Base-by-base conservation (phyloP, 2,329 filamentous ascomycete genomes). In the Emergomyces orientalis region DNA sequence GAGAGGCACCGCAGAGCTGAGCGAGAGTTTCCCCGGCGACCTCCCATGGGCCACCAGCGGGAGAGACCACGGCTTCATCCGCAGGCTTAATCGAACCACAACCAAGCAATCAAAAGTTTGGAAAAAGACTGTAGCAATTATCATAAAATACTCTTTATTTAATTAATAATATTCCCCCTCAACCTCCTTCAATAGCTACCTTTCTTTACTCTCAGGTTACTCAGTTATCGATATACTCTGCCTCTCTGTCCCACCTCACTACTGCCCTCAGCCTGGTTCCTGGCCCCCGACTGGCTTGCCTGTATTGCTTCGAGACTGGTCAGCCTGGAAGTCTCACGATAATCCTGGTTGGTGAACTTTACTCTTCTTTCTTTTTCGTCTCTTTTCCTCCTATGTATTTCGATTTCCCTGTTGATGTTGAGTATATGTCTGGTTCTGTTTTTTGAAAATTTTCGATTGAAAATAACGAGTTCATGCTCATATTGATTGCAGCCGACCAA, bases 11-110 rank as follows among this genome's bases (percentile, higher is more conserved):
- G n/a, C n/a, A n/a, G n/a, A n/a, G n/a, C 11, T 37, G 34, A 37
- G 34, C 34, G 5, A 37, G 22, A 58, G 55, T 58, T 58, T 58
- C 55, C 55, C 55, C 14, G 37, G 55, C 22, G 55, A 58, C 37
- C 55, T 37, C 43, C 37, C 55, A 58, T 14, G 37, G 47, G 22
- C n/a, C 37, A 14, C 22, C 55, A 37, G 34, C 34, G 34, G 55
- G 55, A 58, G 32, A 39, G 37, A 45, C 55, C 22, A 58, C 55
- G n/a, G 55, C 55, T 58, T 43, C 32, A 37, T 56, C 54, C n/a
- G 54, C 54, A 51, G n/a, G 32, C 32, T 51, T 27, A 51, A 51
- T 51, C 47, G 47, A 17, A 51, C 47, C 13, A 51, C 47, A 25
- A 27, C 13, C 25, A 30, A 30, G 25, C 47, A 51, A 19, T 51